These are phyloP conservation scores for Podospora pseudoanserina DNA, from an alignment of 495 filamentous ascomycete genomes.

Conservation along the genomic window DNA sequence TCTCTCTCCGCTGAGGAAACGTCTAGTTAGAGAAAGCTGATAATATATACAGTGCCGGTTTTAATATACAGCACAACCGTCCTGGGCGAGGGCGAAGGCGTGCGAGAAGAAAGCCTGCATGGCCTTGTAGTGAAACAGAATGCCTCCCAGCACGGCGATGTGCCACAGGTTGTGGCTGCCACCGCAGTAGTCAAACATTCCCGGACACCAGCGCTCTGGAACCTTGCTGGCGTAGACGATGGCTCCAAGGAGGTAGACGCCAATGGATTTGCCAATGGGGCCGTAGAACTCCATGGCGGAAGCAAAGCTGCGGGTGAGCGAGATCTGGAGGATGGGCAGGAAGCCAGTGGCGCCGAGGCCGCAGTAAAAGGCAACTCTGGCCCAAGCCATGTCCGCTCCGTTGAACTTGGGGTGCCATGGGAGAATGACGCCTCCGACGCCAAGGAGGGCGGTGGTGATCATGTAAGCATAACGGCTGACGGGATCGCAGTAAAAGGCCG, in stretches of 20 bases:
- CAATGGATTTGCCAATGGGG: constrained; percentile 76
- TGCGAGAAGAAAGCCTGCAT: constrained; percentile 92
- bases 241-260: constrained; percentile 83
- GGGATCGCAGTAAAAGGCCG: constrained; percentile 97
- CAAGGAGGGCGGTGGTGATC: constrained; percentile 71
- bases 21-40: background rate
- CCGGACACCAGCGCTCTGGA: constrained; percentile 89
- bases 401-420: constrained; percentile 98
- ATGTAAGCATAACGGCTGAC: constrained; percentile 85
- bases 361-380: constrained; percentile 87
- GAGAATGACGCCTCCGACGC: constrained; percentile 82
- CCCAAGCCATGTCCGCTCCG: constrained; percentile 84
- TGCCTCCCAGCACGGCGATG: constrained; percentile 90
- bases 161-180: constrained; percentile 98
- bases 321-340: constrained; percentile 80
- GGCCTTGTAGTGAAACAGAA: constrained; percentile 89
- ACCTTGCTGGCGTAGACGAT: constrained; percentile 88
- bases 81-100: constrained; percentile 70
- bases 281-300: constrained; percentile 85
- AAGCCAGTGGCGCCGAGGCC: constrained; percentile 87
- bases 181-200: constrained; percentile 89
- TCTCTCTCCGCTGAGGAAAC: background rate
- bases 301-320: constrained; percentile 64
- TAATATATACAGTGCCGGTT: background rate
- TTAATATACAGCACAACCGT: constrained; percentile 47